These are phyloP conservation scores for Lepiota subincarnata DNA, from an alignment of 768 basidiomycete genomes.

Conservation along the genomic window DNA sequence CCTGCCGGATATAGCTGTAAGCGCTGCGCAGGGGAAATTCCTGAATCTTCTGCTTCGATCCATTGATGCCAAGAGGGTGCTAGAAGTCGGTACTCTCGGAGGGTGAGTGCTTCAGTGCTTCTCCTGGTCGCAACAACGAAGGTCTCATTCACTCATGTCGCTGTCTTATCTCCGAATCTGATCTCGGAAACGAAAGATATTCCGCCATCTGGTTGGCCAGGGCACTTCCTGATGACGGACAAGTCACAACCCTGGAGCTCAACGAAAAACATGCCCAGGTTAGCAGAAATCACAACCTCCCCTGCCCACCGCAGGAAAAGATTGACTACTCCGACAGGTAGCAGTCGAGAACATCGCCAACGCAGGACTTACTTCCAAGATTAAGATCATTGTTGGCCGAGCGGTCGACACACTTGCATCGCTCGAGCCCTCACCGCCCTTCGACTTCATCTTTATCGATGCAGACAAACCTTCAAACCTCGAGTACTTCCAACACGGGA, in stretches of 20 bases:
- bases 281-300: not conserved
- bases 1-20: constrained; percentile 51
- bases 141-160: not conserved
- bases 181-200: constrained; percentile 24
- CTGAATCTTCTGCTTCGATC: constrained; percentile 48
- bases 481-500: constrained; percentile 55
- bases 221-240: constrained; percentile 47
- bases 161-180: not conserved
- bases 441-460: constrained; percentile 71
- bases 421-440: constrained; percentile 44
- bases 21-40: constrained; percentile 53
- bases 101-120: constrained; percentile 43
- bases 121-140: not conserved
- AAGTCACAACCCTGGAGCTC: constrained; percentile 46
- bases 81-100: constrained; percentile 67
- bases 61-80: constrained; percentile 49
- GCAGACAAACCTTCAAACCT: constrained; percentile 59
- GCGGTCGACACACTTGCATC: constrained; percentile 47
- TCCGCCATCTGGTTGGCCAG: constrained; percentile 42
- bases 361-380: constrained; percentile 47
- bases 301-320: not conserved
- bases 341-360: constrained; percentile 53
- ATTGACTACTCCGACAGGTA: constrained; percentile 32
- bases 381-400: constrained; percentile 47
- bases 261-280: constrained; percentile 43